Evolutionary conservation across 129 eudicot species (phyloP).

Genomic region (Apium graveolens): DNA sequence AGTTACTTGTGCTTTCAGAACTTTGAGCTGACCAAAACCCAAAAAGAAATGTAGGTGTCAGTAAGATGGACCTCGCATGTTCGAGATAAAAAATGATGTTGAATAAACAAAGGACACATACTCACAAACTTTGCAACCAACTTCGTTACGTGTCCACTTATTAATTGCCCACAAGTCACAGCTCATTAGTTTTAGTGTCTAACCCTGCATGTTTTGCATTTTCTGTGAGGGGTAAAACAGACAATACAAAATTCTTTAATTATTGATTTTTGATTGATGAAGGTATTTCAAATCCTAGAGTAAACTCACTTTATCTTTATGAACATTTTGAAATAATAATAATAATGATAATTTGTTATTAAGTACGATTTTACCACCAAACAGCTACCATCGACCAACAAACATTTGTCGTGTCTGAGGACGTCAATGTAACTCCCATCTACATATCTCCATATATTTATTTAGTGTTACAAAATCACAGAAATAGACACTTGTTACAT

Average conservation of each 20-base stretch:
- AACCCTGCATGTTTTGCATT: not conserved
- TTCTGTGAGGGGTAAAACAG: not conserved
- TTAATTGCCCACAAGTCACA: not conserved
- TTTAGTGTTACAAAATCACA: not conserved
- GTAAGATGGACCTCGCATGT: slow-evolving; percentile 5
- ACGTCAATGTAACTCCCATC: not conserved
- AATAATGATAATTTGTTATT: too few species aligned
- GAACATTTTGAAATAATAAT: too few species aligned
- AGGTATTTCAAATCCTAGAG: too few species aligned
- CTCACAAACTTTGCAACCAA: not conserved
- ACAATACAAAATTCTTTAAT: not conserved
- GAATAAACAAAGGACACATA: not conserved
- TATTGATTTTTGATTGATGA: too few species aligned
- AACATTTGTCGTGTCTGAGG: too few species aligned
- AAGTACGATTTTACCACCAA: too few species aligned
- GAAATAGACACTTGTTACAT: not conserved
- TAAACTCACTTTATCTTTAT: not conserved
- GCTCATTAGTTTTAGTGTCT: not conserved
- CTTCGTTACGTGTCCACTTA: slow-evolving; percentile 4
- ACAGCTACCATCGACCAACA: not conserved
- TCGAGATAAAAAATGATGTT: not conserved
- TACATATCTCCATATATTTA: not conserved
- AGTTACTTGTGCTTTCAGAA: slow-evolving; percentile 17
- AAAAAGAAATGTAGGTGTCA: slow-evolving; percentile 12
- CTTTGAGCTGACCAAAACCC: not conserved